Evolutionary conservation across 768 basidiomycete species (phyloP).

Genomic region (Tulasnella sp.): DNA sequence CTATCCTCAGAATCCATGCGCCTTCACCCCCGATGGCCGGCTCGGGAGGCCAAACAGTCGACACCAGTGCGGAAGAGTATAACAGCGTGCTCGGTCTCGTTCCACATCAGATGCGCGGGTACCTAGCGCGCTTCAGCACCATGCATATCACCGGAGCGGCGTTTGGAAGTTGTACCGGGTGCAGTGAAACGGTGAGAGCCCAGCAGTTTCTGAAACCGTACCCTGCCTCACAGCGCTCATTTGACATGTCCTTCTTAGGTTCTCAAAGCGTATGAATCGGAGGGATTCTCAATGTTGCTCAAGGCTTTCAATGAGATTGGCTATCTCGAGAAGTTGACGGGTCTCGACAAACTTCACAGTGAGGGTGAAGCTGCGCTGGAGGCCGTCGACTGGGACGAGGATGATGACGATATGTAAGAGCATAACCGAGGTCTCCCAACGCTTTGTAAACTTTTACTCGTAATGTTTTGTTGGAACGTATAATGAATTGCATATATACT

Average conservation of each 20-base stretch:
- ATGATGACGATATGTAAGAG: conserved; percentile 27
- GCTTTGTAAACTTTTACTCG: neutral
- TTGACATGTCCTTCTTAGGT: conserved; percentile 36
- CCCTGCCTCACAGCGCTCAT: neutral
- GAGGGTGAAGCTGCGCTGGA: conserved; percentile 65
- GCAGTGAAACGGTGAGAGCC: conserved; percentile 67
- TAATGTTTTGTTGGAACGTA: neutral
- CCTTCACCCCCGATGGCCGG: conserved; percentile 47
- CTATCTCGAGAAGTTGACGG: conserved; percentile 64
- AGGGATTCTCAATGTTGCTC: conserved; percentile 69
- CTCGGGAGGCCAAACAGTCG: conserved; percentile 20
- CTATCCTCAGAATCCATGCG: conserved; percentile 39
- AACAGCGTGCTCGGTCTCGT: conserved; percentile 68
- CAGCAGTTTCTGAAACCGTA: neutral
- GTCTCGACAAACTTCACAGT: conserved; percentile 61
- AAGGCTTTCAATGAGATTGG: conserved; percentile 73
- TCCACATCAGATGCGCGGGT: conserved; percentile 90
- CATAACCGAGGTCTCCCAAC: neutral
- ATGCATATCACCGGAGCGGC: conserved; percentile 78
- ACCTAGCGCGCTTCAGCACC: conserved; percentile 75
- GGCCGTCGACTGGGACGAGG: conserved; percentile 65
- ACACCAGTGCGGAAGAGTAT: conserved; percentile 21
- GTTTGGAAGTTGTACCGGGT: conserved; percentile 82
- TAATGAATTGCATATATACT: neutral
- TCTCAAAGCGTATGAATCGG: conserved; percentile 64